Base-by-base conservation (phyloP, 495 filamentous ascomycete species). In the Stereocaulon alpinum region DNA sequence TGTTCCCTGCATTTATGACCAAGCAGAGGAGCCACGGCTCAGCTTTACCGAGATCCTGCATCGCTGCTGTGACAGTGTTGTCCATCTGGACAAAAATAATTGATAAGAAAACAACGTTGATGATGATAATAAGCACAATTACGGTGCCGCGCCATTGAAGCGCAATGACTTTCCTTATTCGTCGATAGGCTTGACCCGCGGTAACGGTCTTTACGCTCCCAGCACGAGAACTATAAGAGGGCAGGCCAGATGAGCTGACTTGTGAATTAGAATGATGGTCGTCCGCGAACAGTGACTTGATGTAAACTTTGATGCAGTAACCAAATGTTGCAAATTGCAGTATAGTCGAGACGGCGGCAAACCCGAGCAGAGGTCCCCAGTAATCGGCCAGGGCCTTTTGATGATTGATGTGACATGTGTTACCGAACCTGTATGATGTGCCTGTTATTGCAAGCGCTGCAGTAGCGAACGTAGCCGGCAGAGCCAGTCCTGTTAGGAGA, bases 231-330 rank as follows among this genome's bases (percentile, higher is more conserved):
- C 59, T 66, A 71, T 94, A 91, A 2, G 89, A 89, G 6, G 87
- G 89, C 20, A 93, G 73, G 15, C 77, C 81, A 20, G 49, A 53
- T 12, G 88, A 89, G 69, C 80, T 85, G 63, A 80, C 83, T 34
- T 85, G 86, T 6, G 84, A 82, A 40, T 82, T 74, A 55, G 79
- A 78, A 63, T 82, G 84, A 15, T 48, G 43, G 37, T 56, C 58
- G 68, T 89, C 83, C 66, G 86, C 81, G 65, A 92, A 81, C 49
- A 95, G 83, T 17, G 90, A 85, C 56, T 78, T 83, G 66, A 98
- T 76, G 67, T 98, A 98, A 59, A 98, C 86, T 63, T 94, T 85
- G 68, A 95, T 87, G 71, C 93, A 97, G 74, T 98, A 97, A 30
- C 76, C 85, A 68, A 98, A 94, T 1, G 89, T 95, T 10, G 77